Evolutionary conservation across 2,329 filamentous ascomycete genomes (phyloP).

Genomic region (Epichloe brachyelytri): DNA sequence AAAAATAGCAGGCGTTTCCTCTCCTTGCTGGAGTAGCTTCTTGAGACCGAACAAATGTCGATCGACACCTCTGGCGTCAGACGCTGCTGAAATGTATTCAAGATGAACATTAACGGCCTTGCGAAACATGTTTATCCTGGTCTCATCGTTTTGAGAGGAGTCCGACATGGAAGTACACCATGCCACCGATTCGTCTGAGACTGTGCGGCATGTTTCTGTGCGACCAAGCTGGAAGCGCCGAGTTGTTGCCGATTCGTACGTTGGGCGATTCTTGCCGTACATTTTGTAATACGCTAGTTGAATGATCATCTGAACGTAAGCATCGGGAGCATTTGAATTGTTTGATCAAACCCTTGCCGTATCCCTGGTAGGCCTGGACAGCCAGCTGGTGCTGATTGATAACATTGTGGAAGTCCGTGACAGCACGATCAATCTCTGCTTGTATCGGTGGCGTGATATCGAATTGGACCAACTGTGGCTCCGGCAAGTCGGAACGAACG

Average conservation of each 20-base stretch:
- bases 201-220: conserved; percentile 87
- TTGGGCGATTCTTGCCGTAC: conserved; percentile 95
- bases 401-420: conserved; percentile 64
- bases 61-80: conserved; percentile 87
- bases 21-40: conserved; percentile 68
- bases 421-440: conserved; percentile 65
- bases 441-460: conserved; percentile 61
- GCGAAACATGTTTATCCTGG: conserved; percentile 63
- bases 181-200: conserved; percentile 80
- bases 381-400: conserved; percentile 83
- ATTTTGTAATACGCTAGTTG: conserved; percentile 98
- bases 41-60: conserved; percentile 95
- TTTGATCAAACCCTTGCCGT: conserved; percentile 97
- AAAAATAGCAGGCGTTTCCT: conserved; percentile 73
- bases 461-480: conserved; percentile 68
- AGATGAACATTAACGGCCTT: conserved; percentile 71
- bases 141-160: conserved; percentile 45
- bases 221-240: conserved; percentile 92
- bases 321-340: conserved; percentile 98
- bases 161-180: conserved; percentile 86
- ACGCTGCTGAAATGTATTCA: conserved; percentile 81
- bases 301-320: conserved; percentile 97
- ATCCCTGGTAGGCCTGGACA: conserved; percentile 92
- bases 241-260: conserved; percentile 92
- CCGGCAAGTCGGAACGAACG: conserved; percentile 70